Evolutionary conservation across 331 rosid species (phyloP).

Genomic region (Rosa hybrid): DNA sequence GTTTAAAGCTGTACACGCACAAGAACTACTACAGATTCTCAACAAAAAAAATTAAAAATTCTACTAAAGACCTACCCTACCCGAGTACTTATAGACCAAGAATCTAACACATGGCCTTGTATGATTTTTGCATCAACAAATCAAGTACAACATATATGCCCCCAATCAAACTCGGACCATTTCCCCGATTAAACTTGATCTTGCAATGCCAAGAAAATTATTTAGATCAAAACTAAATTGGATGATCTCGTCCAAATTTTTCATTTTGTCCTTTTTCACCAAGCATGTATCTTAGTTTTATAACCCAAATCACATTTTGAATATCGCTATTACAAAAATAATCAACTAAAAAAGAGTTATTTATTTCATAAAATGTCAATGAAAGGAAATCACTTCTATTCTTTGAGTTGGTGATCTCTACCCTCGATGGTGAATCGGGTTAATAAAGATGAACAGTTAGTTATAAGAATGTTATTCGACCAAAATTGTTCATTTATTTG

Average conservation of each 20-base stretch:
- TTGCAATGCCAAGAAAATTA: not conserved
- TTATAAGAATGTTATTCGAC: too few relatives aligned
- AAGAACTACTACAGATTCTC: conserved; percentile 20
- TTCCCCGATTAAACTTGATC: not conserved
- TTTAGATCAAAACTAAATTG: not conserved
- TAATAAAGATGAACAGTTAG: too few relatives aligned
- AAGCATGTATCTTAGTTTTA: not conserved
- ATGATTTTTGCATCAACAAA: conserved; percentile 45
- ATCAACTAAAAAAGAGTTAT: not conserved
- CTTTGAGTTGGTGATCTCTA: too few relatives aligned
- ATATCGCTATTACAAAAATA: not conserved
- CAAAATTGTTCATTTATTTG: too few relatives aligned
- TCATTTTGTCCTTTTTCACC: not conserved
- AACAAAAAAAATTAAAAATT: not conserved
- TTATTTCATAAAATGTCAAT: not conserved
- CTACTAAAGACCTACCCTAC: not conserved
- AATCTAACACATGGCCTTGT: conserved; percentile 83
- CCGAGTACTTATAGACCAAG: conserved; percentile 37
- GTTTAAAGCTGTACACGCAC: conserved; percentile 39
- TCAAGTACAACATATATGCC: conserved; percentile 61
- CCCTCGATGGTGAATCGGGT: too few relatives aligned
- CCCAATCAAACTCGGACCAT: not conserved
- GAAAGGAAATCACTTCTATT: too few relatives aligned
- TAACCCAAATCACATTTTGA: not conserved
- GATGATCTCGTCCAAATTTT: not conserved